Conservation (phyloP, 257 asterid species). For the Solanum tarapatanum region DNA sequence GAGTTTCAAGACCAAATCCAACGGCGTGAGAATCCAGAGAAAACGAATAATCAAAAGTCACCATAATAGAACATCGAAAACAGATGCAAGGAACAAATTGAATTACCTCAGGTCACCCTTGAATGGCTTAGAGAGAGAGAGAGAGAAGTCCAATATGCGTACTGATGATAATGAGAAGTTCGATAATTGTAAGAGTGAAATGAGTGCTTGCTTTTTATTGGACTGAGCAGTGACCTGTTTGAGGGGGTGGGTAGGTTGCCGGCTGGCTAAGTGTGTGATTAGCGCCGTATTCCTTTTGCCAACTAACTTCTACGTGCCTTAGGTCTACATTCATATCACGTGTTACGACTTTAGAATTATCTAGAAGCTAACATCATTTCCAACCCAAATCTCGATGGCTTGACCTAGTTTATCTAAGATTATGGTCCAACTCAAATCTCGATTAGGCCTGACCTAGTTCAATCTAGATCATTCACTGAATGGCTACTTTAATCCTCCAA, state of each 20-base stretch:
- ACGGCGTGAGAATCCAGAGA: not conserved
- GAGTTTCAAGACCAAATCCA: not conserved
- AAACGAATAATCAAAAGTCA: not conserved
- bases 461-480: too few species aligned
- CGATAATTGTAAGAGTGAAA: not conserved
- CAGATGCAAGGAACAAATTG: not conserved
- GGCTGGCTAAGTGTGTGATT: not conserved
- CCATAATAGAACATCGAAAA: not conserved
- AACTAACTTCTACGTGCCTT: not conserved
- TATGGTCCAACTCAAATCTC: too few species aligned
- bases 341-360: not conserved
- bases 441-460: too few species aligned
- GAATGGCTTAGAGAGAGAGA: not conserved
- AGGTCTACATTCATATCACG: not conserved
- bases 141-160: not conserved
- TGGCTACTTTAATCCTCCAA: too few species aligned
- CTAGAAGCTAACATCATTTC: not conserved
- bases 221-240: not conserved
- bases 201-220: not conserved
- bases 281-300: not conserved
- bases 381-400: too few species aligned
- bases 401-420: too few species aligned
- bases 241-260: not conserved
- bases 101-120: conserved; percentile 7
- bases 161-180: not conserved